Percentiles rank a stretch among this genome's conserved stretches.
Conservation (phyloP, 306 rosid genomes). For the Notholithocarpus densiflorus region DNA sequence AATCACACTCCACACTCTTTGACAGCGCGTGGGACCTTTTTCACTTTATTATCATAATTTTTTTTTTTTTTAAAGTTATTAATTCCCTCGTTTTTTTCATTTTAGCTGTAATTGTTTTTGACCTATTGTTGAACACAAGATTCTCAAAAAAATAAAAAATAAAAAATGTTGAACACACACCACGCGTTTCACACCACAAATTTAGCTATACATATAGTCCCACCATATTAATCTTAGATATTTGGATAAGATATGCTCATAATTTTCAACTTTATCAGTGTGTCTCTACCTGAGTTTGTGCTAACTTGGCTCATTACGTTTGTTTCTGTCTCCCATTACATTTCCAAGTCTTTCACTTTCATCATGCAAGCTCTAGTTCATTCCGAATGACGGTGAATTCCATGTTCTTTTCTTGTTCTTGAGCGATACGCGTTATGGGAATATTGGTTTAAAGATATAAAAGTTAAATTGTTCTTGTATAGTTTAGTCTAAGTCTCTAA, state of each 20-base stretch:
- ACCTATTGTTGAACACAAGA: not conserved
- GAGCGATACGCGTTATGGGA: conserved; percentile 28
- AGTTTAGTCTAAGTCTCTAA: not conserved
- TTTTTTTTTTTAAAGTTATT: not conserved
- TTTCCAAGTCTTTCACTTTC: conserved; percentile 13
- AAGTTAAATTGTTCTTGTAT: conserved; percentile 3
- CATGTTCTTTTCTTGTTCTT: conserved; percentile 21
- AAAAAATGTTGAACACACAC: conserved; percentile 4
- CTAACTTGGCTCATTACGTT: not conserved
- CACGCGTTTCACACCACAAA: conserved; percentile 37
- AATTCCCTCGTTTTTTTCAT: conserved; percentile 13
- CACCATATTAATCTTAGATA: not conserved
- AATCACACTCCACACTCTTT: not conserved
- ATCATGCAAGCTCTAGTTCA: conserved; percentile 14
- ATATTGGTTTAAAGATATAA: not conserved
- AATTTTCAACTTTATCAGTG: not conserved
- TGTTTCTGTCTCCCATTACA: conserved; percentile 3
- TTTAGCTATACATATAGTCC: not conserved
- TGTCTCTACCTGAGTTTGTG: conserved; percentile 26
- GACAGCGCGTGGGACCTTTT: not conserved
- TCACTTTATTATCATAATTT: no score
- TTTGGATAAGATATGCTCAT: conserved; percentile 13
- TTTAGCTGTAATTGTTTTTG: not conserved
- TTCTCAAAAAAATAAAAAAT: no score
- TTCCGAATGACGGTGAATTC: conserved; percentile 44